Evolutionary conservation across 129 eudicot species (phyloP), one percentile per base, ranked within the genome.

Genomic region (Helianthus tuberosus): DNA sequence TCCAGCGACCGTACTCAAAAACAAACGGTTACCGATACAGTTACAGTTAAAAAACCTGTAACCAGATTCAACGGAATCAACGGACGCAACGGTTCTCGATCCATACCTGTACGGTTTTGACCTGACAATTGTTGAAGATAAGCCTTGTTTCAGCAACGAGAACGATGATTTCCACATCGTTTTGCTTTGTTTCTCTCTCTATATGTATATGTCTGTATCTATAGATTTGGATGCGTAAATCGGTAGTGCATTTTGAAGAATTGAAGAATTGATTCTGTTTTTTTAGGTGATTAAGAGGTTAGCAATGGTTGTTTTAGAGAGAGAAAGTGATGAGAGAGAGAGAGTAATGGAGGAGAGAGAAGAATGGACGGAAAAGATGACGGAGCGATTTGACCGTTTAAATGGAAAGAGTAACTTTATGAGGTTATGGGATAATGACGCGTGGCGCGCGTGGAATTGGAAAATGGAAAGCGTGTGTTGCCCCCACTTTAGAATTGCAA

Each of bases 151-250:
- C 39, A 84, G 57, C 68, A 85, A 27, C 49, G 55, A 53, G 62
- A 70, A 79, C 69, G 89, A 87, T 14, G 86, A 79, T 49, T 85
- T 79, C 93, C 85, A 79, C 93, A 87, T 87, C 67, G 35, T 74
- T 67, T 3, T 3, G 14, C 20, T 68, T 75, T 50, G 3, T 27
- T 10, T 27, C 3, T 25, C 10, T 47, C 5, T 61, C 15, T 60
- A 4, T 58, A 23, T 35, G 5, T 59, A 8, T 27, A 36, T 36
- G 17, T 58, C 27, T 38, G 8, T 49, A 58, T 39, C 5, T 43
- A 5, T 68, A 8, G 8, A 3, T 39, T 25, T 43, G 14, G 35
- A 20, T 62, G 48, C 36, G 13, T 46, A 15, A 9, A 68, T 11
- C 60, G 27, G 36, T 55, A 32, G 51, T 71, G 73, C 66, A 79